A percentile compares a stretch with the other conserved stretches of the same genome.
Conservation (phyloP, 2,329 filamentous ascomycete species). For the Ophiostoma sp. region DNA sequence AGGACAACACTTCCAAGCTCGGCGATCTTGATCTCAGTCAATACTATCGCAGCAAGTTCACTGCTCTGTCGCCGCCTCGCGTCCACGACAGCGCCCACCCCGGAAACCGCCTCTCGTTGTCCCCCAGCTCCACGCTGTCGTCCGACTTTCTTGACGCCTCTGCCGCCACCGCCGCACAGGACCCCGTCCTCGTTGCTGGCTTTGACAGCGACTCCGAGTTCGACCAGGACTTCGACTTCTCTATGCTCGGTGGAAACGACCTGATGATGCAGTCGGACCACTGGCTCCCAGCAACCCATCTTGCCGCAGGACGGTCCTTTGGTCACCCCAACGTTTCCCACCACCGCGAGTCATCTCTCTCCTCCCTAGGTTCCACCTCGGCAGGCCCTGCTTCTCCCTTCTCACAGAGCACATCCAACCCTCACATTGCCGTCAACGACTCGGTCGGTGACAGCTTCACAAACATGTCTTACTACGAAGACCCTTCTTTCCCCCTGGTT, state of each 20-base stretch:
- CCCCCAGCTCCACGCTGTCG: constrained; percentile 33
- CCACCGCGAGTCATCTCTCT: constrained; percentile 62
- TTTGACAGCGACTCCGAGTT: constrained; percentile 33
- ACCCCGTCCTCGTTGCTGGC: constrained; percentile 31
- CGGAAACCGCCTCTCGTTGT: constrained; percentile 36
- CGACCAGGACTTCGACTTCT: constrained; percentile 21
- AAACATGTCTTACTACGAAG: constrained; percentile 44
- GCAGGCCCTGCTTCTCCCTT: constrained; percentile 62
- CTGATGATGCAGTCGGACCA: constrained; percentile 44
- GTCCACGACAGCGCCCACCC: constrained; percentile 28
- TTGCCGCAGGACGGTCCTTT: constrained; percentile 40
- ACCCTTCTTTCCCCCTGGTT: constrained; percentile 49
- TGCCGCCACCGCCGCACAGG: constrained; percentile 33
- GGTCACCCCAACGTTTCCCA: constrained; percentile 45
- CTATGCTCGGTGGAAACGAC: constrained; percentile 32
- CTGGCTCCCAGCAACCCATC: constrained; percentile 43
- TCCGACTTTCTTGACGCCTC: constrained; percentile 40
- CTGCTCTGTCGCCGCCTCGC: constrained; percentile 23
- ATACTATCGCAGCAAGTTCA: constrained; percentile 25
- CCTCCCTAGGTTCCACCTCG: constrained; percentile 61
- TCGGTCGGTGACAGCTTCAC: constrained; percentile 48
- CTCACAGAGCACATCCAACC: constrained; percentile 55
- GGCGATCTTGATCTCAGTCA: not conserved
- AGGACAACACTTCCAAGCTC: not conserved
- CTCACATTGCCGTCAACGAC: constrained; percentile 58